Conservation (phyloP, 768 basidiomycete genomes). For the Boletus reticuloceps region DNA sequence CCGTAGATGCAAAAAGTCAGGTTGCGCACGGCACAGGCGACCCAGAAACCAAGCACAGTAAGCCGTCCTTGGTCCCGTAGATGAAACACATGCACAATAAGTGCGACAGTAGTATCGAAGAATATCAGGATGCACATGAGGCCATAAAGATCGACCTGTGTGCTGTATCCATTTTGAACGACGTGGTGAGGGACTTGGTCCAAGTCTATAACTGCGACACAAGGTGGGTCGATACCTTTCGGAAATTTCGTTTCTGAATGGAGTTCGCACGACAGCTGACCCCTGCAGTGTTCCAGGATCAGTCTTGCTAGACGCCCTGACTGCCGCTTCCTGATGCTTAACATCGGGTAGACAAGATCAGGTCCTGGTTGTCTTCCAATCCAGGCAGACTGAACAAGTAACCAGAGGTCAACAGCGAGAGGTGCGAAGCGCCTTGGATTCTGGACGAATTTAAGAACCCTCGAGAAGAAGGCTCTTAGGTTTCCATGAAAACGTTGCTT, state of each 20-base stretch:
- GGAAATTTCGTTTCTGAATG: background rate
- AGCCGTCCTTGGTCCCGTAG: background rate
- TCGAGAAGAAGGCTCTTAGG: background rate
- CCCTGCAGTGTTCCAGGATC: background rate
- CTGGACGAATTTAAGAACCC: background rate
- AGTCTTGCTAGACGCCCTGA: constrained; percentile 1
- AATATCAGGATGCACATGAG: background rate
- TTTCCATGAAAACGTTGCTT: background rate
- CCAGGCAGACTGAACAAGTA: background rate
- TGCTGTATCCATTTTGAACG: background rate
- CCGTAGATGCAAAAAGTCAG: background rate
- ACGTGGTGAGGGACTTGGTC: background rate
- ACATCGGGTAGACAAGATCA: constrained; percentile 1
- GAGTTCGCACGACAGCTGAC: background rate
- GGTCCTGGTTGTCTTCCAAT: background rate
- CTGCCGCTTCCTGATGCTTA: constrained; percentile 1
- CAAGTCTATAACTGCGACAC: background rate
- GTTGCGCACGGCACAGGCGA: background rate
- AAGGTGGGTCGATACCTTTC: background rate
- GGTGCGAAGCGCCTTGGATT: background rate
- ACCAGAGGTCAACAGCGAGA: background rate
- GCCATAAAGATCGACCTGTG: background rate
- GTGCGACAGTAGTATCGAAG: background rate
- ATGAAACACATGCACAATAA: background rate
- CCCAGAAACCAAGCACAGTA: background rate